These are phyloP conservation scores for Oidiodendron maius DNA, from an alignment of 495 filamentous ascomycete species.

Conservation along the genomic window DNA sequence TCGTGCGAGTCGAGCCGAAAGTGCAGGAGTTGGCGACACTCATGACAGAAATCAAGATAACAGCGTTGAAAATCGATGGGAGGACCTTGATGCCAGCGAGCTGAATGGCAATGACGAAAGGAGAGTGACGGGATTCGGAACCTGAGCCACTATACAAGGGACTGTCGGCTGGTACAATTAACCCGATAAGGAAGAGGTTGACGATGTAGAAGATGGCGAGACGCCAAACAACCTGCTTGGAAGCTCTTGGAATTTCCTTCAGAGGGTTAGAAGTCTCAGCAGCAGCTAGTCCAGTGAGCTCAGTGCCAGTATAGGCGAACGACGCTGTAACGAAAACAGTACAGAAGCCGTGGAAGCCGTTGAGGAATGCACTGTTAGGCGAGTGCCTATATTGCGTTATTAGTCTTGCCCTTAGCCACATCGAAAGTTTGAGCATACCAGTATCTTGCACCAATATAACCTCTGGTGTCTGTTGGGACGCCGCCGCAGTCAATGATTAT, in stretches of 20 bases:
- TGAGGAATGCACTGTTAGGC: conserved; percentile 49
- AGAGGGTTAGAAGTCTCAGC: conserved; percentile 80
- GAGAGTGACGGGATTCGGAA: conserved; percentile 50
- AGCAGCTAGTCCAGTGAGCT: conserved; percentile 83
- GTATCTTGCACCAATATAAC: conserved; percentile 75
- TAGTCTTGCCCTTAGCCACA: not conserved
- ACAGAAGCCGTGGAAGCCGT: conserved; percentile 66
- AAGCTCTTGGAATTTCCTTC: conserved; percentile 70
- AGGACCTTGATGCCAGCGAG: conserved; percentile 58
- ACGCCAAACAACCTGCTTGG: conserved; percentile 78
- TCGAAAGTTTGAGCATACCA: conserved; percentile 50
- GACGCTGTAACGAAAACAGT: conserved; percentile 60
- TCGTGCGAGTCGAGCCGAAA: conserved; percentile 57
- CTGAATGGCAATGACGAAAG: conserved; percentile 63
- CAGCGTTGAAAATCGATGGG: conserved; percentile 63
- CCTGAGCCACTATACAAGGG: conserved; percentile 50
- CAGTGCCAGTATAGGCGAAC: conserved; percentile 87
- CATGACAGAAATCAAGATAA: conserved; percentile 57
- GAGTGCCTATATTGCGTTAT: conserved; percentile 1
- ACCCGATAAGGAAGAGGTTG: conserved; percentile 53
- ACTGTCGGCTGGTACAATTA: conserved; percentile 39
- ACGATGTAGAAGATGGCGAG: conserved; percentile 79
- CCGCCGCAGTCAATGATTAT: conserved; percentile 77
- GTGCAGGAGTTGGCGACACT: conserved; percentile 57
- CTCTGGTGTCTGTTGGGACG: conserved; percentile 41